A percentile compares a stretch with the other conserved stretches of the same genome.
Conservation (phyloP, 2,329 filamentous ascomycete genomes). For the Talaromyces pinophilus region DNA sequence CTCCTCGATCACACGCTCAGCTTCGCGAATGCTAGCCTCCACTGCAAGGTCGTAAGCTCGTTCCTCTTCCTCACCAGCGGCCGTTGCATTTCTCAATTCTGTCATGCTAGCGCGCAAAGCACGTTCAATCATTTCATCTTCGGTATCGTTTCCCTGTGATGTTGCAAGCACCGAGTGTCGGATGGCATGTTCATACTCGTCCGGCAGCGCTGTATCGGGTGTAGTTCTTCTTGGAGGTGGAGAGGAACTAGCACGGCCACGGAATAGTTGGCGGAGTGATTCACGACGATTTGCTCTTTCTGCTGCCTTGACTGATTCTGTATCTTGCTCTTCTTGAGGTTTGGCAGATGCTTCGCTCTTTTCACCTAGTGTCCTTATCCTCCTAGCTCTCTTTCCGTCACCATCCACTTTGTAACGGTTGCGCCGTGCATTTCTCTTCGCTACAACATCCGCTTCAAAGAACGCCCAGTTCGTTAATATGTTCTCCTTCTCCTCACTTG, state of each 20-base stretch:
- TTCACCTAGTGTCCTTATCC: background rate
- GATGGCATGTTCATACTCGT: conserved; percentile 72
- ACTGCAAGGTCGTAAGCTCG: conserved; percentile 54
- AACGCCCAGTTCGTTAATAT: conserved; percentile 68
- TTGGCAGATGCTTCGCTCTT: background rate
- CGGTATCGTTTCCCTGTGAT: conserved; percentile 66
- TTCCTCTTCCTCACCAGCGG: conserved; percentile 45
- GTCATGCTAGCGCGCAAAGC: conserved; percentile 72
- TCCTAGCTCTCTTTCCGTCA: background rate
- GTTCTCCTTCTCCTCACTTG: conserved; percentile 61
- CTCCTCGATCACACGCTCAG: conserved; percentile 31
- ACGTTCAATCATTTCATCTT: conserved; percentile 70
- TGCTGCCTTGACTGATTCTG: conserved; percentile 14
- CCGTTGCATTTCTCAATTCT: conserved; percentile 52
- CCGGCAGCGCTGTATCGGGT: conserved; percentile 28
- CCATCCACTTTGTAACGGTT: conserved; percentile 41
- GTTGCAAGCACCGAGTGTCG: conserved; percentile 68
- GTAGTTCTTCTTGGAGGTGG: background rate
- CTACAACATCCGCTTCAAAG: conserved; percentile 59
- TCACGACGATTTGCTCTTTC: conserved; percentile 11
- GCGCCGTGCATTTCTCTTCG: conserved; percentile 46
- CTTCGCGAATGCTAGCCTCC: conserved; percentile 52
- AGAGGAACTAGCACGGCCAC: conserved; percentile 16
- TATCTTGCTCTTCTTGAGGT: background rate
- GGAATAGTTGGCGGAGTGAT: conserved; percentile 6